Evolutionary conservation across 805 yeast genomes (phyloP).

Genomic region (Phaffomyces opuntiae): DNA sequence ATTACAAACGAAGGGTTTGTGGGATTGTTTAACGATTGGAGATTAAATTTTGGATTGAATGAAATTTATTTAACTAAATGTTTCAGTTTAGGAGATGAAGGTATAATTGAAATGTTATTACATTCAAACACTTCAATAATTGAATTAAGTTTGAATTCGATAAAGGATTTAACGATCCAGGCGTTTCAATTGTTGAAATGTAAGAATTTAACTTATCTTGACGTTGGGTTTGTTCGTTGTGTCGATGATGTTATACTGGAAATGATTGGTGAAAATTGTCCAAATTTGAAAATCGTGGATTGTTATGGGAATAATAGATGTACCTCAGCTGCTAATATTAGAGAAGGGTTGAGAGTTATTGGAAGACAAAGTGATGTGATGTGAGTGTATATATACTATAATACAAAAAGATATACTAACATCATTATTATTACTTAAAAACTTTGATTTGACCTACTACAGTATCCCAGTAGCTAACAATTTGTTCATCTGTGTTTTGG

Average conservation of each 20-base stretch:
- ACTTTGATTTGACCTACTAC: too few species aligned
- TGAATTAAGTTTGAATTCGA: conserved; percentile 66
- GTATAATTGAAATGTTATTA: conserved; percentile 48
- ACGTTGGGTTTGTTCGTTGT: conserved; percentile 73
- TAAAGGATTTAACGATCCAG: conserved; percentile 46
- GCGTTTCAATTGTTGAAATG: conserved; percentile 42
- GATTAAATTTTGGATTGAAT: conserved; percentile 48
- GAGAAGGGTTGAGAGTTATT: conserved; percentile 52
- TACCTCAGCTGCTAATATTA: conserved; percentile 43
- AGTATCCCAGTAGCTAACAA: too few species aligned
- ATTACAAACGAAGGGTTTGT: conserved; percentile 64
- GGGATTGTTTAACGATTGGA: conserved; percentile 51
- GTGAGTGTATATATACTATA: neutral
- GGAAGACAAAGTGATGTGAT: conserved; percentile 63
- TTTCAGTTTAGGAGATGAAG: conserved; percentile 53
- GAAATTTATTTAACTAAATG: conserved; percentile 61
- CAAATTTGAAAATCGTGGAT: conserved; percentile 58
- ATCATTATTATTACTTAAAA: too few species aligned
- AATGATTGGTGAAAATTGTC: conserved; percentile 49
- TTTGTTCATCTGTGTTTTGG: too few species aligned
- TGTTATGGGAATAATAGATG: conserved; percentile 77
- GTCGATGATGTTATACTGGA: conserved; percentile 66
- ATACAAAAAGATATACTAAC: too few species aligned
- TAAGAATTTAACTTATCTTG: conserved; percentile 61
- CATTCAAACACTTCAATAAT: conserved; percentile 64